Evolutionary conservation across 2,329 filamentous ascomycete genomes (phyloP).

Genomic region (Diaporthe vaccinii): DNA sequence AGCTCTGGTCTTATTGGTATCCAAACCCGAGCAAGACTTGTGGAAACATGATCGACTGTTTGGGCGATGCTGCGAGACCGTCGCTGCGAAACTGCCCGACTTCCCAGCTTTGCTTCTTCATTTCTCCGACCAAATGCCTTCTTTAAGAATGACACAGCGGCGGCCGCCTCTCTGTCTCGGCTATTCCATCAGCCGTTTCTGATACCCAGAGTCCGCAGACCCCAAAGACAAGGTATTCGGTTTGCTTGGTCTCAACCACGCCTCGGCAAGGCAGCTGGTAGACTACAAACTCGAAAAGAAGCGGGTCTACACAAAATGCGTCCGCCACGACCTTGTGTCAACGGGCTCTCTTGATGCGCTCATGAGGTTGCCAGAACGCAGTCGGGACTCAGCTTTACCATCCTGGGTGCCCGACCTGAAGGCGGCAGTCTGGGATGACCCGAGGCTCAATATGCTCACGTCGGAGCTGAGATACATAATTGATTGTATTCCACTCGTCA

Average conservation of each 20-base stretch:
- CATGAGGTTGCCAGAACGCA: background rate
- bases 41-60: background rate
- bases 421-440: background rate
- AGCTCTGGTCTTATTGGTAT: background rate
- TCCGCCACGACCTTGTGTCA: background rate
- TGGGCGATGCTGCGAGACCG: background rate
- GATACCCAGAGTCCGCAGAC: background rate
- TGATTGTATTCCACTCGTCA: background rate
- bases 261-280: background rate
- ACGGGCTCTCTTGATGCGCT: background rate
- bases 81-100: background rate
- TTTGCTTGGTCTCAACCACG: background rate
- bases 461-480: background rate
- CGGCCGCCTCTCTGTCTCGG: background rate
- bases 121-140: background rate
- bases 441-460: background rate
- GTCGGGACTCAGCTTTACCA: background rate
- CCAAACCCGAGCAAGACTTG: background rate
- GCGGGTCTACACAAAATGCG: background rate
- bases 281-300: background rate
- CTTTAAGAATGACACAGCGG: background rate
- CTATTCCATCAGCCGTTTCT: background rate
- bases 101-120: background rate
- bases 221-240: background rate
- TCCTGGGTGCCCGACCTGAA: background rate